Evolutionary conservation across 1,284 basidiomycete species (phyloP), one percentile per base, ranked within the genome.

Genomic region (Apiotrichum sp.): DNA sequence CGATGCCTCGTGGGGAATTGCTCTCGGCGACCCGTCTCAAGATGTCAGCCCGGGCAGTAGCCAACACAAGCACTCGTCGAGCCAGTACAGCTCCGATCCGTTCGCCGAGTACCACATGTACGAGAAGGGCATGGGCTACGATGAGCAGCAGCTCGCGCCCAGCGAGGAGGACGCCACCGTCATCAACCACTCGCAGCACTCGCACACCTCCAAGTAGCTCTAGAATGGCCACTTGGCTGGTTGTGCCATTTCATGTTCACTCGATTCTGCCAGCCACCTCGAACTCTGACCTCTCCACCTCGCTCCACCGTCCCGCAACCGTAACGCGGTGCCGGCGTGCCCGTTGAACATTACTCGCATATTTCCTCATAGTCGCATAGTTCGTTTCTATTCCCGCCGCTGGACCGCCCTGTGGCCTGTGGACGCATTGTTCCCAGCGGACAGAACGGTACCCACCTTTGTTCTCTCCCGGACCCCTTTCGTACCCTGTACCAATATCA

Each of bases 1-100:
- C 40, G 46, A 42, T 11, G 58, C 56, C 1, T 45, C 54, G 59
- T 73, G 71, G 71, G 71, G 69, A 9, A 68, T 71, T 5, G 65
- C 70, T 2, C 60, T 65, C 5, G 68, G 65, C 14, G 63, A 64
- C 34, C 63, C 63, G 9, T 56, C 62, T 41, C 41, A 59, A 16
- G 66, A 67, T 41, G 29, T 33, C 47, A 48, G 35, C 29, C 45
- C 4, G 14, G 4, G 35, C 33, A 35, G 10, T 43, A 11, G 13
- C 38, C 1, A 16, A 6, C 16, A 47, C 31, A 42, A 63, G 48
- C 55, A 45, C 13, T 52, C 55, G 32, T 65, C 63, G 31, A 67
- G 67, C 2, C 46, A 59, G 38, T 69, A 68, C 61, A 50, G 61
- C 1, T 46, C 54, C 32, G 71, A 72, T 52, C 68, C 71, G 11